Evolutionary conservation across 1,284 basidiomycete species (phyloP), one percentile per base, ranked within the genome.

Genomic region (Hortiboletus rubellus): DNA sequence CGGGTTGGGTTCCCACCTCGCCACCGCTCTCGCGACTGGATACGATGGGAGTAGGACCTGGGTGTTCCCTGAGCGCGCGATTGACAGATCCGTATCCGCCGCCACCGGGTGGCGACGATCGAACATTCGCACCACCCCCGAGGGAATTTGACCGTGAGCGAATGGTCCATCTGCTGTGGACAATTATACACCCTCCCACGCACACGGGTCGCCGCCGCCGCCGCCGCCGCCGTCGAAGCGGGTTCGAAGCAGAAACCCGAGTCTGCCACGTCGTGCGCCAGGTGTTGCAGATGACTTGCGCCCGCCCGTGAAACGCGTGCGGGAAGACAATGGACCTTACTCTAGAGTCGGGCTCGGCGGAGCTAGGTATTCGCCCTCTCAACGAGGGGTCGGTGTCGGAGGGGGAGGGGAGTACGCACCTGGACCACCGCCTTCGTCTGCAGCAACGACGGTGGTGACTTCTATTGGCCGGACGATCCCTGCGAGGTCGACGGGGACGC

Each of bases 241-340:
- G 6, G 66, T 77, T 18, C 64, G 77, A 11, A 67, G 55, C 24
- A 64, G 77, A 33, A 79, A 77, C 54, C 71, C 73, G 5, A 78
- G 72, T 63, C 76, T 74, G 1, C 56, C 57, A 1, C 68, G 66
- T 46, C 64, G 66, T 12, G 66, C 47, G 1, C 55, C 46, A 1
- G 63, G 27, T 27, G 6, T 60, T 14, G 58, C 64, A 6, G 76
- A 75, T 9, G 77, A 77, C 36, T 43, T 71, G 40, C 66, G 74
- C 30, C 76, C 75, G 3, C 75, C 76, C 5, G 33, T 66, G 37
- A 78, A 78, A 42, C 63, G 77, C 31, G 33, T 63, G 3, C 65
- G 77, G 1, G 75, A 75, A 7, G 77, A 77, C 36, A 58, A 46
- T 12, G 67, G 34, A 4, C 14, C 27, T 27, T 27, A 27, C 27